A percentile compares a stretch with the other conserved stretches of the same genome.
These are phyloP conservation scores for Suillus cothurnatus DNA, from an alignment of 768 basidiomycete genomes.

Conservation along the genomic window DNA sequence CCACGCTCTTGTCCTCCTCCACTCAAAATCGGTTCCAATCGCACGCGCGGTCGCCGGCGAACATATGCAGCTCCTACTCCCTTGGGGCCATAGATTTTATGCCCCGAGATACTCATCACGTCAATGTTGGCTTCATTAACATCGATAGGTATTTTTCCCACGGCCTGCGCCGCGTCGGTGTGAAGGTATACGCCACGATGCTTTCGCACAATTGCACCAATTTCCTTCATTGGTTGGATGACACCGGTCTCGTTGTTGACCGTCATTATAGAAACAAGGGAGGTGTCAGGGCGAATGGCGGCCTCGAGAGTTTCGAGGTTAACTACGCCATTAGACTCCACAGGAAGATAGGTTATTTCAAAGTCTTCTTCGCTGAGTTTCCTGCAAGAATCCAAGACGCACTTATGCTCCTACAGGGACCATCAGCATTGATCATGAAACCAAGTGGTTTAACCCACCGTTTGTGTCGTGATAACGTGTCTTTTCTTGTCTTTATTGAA, in stretches of 20 bases:
- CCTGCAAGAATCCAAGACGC: constrained; percentile 96
- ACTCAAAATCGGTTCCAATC: constrained; percentile 91
- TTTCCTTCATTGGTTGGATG: constrained; percentile 96
- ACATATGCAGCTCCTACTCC: constrained; percentile 96
- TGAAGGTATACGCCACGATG: constrained; percentile 94
- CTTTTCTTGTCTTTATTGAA: constrained; percentile 93
- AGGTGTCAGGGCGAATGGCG: constrained; percentile 90
- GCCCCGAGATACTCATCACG: constrained; percentile 93
- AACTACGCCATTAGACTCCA: constrained; percentile 82
- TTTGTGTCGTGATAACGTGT: constrained; percentile 94
- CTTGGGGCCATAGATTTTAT: constrained; percentile 98
- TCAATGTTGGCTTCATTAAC: constrained; percentile 97
- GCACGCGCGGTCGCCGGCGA: constrained; percentile 85
- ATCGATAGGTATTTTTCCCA: constrained; percentile 87
- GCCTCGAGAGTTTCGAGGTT: constrained; percentile 77
- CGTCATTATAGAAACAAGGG: constrained; percentile 95
- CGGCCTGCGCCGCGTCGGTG: constrained; percentile 96
- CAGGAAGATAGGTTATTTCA: constrained; percentile 97
- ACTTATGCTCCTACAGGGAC: constrained; percentile 89
- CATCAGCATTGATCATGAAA: neutral
- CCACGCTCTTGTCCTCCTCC: constrained; percentile 99
- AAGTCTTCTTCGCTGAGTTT: constrained; percentile 96
- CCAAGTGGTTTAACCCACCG: constrained; percentile 50
- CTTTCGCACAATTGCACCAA: constrained; percentile 82
- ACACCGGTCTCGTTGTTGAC: constrained; percentile 99